Evolutionary conservation across 225 moss, liverwort and hornwort species (phyloP), one percentile per base, ranked within the genome.

Genomic region (Pseudisothecium myosuroides): DNA sequence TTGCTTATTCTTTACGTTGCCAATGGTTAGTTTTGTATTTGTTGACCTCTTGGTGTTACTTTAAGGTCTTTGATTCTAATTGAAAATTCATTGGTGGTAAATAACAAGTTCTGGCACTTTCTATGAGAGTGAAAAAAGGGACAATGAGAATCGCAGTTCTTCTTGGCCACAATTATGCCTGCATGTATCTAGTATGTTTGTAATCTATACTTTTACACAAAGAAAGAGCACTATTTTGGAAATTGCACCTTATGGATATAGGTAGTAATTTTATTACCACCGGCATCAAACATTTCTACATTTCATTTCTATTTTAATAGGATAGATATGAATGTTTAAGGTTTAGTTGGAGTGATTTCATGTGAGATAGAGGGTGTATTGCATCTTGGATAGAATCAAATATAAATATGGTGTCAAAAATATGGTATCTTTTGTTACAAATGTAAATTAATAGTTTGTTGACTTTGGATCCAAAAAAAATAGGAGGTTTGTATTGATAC

Each of bases 331-430:
- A 6, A 79, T 58, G 4, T 26, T 79, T 17, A 55, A 8, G 14
- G 12, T 50, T 41, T 2, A 54, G 0, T 22, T 13, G 6, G 2
- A 1, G 24, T 5, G 0, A 6, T 12, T 34, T 55, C 1, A 14
- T 14, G 2, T 37, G 5, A 19, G 6, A 54, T 36, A 9, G 8
- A 0, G 4, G 15, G 3, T 45, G 12, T 49, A 32, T 32, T 31
- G 7, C 1, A 24, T 37, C 24, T 78, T 55, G 1, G 10, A 24
- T 37, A 55, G 12, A 78, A 37, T 36, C 0, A 5, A 9, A 0
- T 3, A 23, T 76, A 36, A 54, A 36, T 27, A n/a, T 0, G 2
- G 0, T 28, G 10, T 29, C 29, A 17, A 73, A n/a, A n/a, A n/a
- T n/a, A n/a, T n/a, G n/a, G n/a, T n/a, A n/a, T n/a, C n/a, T n/a